phyloP scores from a whole-genome alignment of 2,329 filamentous ascomycete species.

The Trichothecium sympodiale region DNA sequence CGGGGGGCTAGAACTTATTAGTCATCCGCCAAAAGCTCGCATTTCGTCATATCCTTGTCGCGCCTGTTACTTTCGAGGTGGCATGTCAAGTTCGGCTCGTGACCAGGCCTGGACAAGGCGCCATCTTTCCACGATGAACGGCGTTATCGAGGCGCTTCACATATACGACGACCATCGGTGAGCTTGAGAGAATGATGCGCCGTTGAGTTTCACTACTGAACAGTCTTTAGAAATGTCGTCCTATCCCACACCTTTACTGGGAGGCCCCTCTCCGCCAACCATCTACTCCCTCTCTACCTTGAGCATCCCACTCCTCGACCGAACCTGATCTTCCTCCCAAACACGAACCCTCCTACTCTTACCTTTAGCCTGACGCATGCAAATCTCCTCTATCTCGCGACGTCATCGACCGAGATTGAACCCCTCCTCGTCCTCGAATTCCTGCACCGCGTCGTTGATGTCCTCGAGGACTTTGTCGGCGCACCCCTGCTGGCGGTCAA shows the following conservation, averaged over 20 bases:
- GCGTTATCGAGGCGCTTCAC: slow-evolving; percentile 88
- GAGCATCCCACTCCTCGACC: slow-evolving; percentile 71
- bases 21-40: slow-evolving; percentile 12
- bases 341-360: slow-evolving; percentile 73
- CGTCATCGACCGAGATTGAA: slow-evolving; percentile 77
- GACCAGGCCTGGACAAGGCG: slow-evolving; percentile 12
- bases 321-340: slow-evolving; percentile 74
- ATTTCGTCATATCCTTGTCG: slow-evolving; percentile 19
- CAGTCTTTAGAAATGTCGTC: slow-evolving; percentile 55
- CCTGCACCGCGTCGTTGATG: slow-evolving; percentile 83
- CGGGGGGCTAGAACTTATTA: slow-evolving; percentile 8
- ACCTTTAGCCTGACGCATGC: slow-evolving; percentile 84
- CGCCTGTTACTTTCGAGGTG: slow-evolving; percentile 1
- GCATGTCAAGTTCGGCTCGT: background rate
- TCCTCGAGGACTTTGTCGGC: slow-evolving; percentile 87
- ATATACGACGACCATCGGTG: slow-evolving; percentile 95
- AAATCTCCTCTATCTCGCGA: slow-evolving; percentile 75
- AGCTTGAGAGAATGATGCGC: slow-evolving; percentile 11
- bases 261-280: slow-evolving; percentile 63
- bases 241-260: slow-evolving; percentile 83
- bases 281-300: slow-evolving; percentile 78
- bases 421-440: slow-evolving; percentile 88
- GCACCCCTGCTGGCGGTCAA: slow-evolving; percentile 76
- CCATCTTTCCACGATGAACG: slow-evolving; percentile 51
- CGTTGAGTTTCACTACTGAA: background rate